Conservation (phyloP, 148 eudicot species). For the Simmondsia chinensis region DNA sequence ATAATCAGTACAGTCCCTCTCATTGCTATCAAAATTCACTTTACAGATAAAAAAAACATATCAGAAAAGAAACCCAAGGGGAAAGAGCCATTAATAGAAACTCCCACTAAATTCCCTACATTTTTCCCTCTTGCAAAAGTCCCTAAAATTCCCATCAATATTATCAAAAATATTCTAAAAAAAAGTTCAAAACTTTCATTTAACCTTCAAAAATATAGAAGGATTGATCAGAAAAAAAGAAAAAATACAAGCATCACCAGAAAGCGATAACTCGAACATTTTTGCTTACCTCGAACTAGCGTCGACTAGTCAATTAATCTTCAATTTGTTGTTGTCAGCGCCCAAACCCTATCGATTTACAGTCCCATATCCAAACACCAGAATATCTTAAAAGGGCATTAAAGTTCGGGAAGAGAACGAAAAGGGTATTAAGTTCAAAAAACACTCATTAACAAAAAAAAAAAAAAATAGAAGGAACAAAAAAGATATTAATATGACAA, state of each 20-base stretch:
- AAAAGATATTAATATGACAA: no score
- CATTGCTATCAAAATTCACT: conserved; percentile 41
- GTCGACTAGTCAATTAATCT: conserved; percentile 10
- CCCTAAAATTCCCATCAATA: conserved; percentile 20
- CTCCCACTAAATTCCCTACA: conserved; percentile 19
- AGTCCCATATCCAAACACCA: conserved; percentile 7
- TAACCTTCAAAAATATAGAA: conserved; percentile 5
- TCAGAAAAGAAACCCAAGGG: conserved; percentile 12
- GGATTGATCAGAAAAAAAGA: conserved; percentile 4
- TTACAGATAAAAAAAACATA: conserved; percentile 47
- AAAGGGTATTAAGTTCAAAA: no score
- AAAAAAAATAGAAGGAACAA: no score
- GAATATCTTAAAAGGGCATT: no score
- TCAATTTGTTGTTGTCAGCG: no score
- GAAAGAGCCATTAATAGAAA: conserved; percentile 1
- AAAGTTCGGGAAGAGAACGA: no score
- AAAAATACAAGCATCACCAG: conserved; percentile 8
- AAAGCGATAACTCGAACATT: conserved; percentile 13
- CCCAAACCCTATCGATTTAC: conserved; percentile 23
- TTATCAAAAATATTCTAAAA: conserved; percentile 13
- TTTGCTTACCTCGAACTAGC: conserved; percentile 7
- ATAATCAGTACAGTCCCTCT: conserved; percentile 23
- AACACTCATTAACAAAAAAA: no score
- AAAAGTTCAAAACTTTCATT: conserved; percentile 14
- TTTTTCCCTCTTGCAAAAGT: conserved; percentile 9